These are phyloP conservation scores for Xylaria venustula DNA, from an alignment of 495 filamentous ascomycete genomes.

Conservation along the genomic window DNA sequence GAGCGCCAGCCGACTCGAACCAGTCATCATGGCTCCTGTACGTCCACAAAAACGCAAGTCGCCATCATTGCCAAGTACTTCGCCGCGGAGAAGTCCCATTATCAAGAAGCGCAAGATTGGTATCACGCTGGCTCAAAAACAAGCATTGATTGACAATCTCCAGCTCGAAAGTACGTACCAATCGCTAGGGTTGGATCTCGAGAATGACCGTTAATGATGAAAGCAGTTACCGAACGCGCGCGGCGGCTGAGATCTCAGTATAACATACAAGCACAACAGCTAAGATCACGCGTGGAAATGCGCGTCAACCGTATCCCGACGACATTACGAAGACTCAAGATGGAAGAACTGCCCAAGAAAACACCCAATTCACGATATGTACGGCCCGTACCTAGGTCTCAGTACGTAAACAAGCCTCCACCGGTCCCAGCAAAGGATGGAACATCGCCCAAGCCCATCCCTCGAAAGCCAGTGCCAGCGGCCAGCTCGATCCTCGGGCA, in stretches of 20 bases:
- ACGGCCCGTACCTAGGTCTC: slow-evolving; percentile 20
- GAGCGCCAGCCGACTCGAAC: slow-evolving; percentile 10
- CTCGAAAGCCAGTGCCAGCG: slow-evolving; percentile 28
- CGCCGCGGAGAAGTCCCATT: slow-evolving; percentile 53
- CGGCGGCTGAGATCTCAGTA: slow-evolving; percentile 90
- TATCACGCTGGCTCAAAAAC: slow-evolving; percentile 78
- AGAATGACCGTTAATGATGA: slow-evolving; percentile 19
- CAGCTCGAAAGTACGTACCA: slow-evolving; percentile 79
- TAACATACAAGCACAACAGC: slow-evolving; percentile 77
- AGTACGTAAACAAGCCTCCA: slow-evolving; percentile 26
- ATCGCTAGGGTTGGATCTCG: not conserved
- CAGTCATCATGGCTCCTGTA: slow-evolving; percentile 50
- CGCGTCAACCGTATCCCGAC: slow-evolving; percentile 90
- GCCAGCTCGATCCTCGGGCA: slow-evolving; percentile 35
- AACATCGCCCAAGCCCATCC: slow-evolving; percentile 22
- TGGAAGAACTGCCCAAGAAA: slow-evolving; percentile 73
- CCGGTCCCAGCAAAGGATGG: slow-evolving; percentile 27
- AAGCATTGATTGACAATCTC: slow-evolving; percentile 86
- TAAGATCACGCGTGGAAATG: slow-evolving; percentile 85
- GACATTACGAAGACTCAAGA: slow-evolving; percentile 72
- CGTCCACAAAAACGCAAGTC: slow-evolving; percentile 62
- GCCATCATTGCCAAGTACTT: slow-evolving; percentile 40
- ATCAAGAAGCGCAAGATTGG: slow-evolving; percentile 55
- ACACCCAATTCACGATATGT: slow-evolving; percentile 22
- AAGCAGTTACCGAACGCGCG: slow-evolving; percentile 82